These are phyloP conservation scores for Pterocarpus macrocarpus DNA, from an alignment of 306 rosid genomes.

Conservation along the genomic window DNA sequence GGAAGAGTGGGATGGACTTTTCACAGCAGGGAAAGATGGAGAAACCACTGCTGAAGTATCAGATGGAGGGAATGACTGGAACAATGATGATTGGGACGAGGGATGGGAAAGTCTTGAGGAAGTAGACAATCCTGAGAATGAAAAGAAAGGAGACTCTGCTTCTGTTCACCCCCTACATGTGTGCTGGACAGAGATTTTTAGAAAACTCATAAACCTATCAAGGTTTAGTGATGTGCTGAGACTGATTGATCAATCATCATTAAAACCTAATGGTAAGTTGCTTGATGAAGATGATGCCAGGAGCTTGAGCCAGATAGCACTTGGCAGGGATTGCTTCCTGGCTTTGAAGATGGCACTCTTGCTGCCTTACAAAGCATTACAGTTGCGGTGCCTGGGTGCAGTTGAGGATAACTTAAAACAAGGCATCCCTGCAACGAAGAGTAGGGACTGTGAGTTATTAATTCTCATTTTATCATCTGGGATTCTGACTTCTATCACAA, in stretches of 20 bases:
- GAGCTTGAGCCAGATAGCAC: slow-evolving; percentile 62
- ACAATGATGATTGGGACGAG: slow-evolving; percentile 89
- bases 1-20: slow-evolving; percentile 95
- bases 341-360: slow-evolving; percentile 74
- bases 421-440: slow-evolving; percentile 61
- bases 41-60: slow-evolving; percentile 61
- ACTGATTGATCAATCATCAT: slow-evolving; percentile 72
- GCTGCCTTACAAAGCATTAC: slow-evolving; percentile 75
- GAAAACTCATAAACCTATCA: slow-evolving; percentile 63
- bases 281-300: slow-evolving; percentile 78
- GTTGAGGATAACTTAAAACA: slow-evolving; percentile 74
- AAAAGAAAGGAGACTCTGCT: slow-evolving; percentile 47
- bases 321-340: slow-evolving; percentile 67
- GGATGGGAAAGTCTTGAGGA: slow-evolving; percentile 99
- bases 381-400: slow-evolving; percentile 66
- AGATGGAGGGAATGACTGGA: slow-evolving; percentile 83
- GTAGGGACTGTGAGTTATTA: slow-evolving; percentile 69
- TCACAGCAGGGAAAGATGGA: slow-evolving; percentile 56
- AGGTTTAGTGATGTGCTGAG: slow-evolving; percentile 70
- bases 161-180: slow-evolving; percentile 79
- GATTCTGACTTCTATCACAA: slow-evolving; percentile 56
- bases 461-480: slow-evolving; percentile 79
- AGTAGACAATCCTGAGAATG: slow-evolving; percentile 61
- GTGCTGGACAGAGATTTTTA: slow-evolving; percentile 82
- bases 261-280: slow-evolving; percentile 62